A percentile compares a stretch with the other conserved stretches of the same genome.
Evolutionary conservation across 2,329 filamentous ascomycete species (phyloP).

Genomic region (Sclerotiophoma versabilis): DNA sequence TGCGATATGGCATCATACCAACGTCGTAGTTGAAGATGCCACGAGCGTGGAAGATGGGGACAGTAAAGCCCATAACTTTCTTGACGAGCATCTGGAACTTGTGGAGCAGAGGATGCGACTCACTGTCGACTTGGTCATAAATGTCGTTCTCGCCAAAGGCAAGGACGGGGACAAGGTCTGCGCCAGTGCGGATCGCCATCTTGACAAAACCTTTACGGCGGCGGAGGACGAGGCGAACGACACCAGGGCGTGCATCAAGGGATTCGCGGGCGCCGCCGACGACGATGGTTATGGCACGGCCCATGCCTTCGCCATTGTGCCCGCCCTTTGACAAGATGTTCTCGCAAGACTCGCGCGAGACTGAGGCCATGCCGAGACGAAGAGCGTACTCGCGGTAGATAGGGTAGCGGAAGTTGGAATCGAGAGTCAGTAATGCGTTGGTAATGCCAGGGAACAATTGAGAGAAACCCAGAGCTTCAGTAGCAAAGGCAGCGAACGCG

Average conservation of each 20-base stretch:
- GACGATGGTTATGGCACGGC: slow-evolving; percentile 95
- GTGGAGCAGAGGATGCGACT: slow-evolving; percentile 79
- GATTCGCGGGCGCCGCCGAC: slow-evolving; percentile 92
- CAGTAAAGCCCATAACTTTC: slow-evolving; percentile 86
- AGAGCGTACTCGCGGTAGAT: slow-evolving; percentile 95
- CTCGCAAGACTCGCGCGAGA: slow-evolving; percentile 90
- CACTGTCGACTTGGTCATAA: slow-evolving; percentile 85
- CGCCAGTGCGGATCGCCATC: slow-evolving; percentile 88
- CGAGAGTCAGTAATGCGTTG: slow-evolving; percentile 91
- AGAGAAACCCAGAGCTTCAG: slow-evolving; percentile 85
- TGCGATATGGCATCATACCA: slow-evolving; percentile 91
- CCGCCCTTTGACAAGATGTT: slow-evolving; percentile 85
- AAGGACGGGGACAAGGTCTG: slow-evolving; percentile 90
- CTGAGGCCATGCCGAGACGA: slow-evolving; percentile 83
- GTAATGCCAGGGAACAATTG: slow-evolving; percentile 93
- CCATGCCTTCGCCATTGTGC: slow-evolving; percentile 79
- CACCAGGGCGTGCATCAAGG: slow-evolving; percentile 82
- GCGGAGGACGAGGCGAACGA: slow-evolving; percentile 78
- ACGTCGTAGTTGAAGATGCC: slow-evolving; percentile 98
- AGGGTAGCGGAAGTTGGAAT: slow-evolving; percentile 92
- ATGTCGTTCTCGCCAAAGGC: slow-evolving; percentile 96
- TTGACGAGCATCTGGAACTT: slow-evolving; percentile 84
- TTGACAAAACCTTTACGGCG: slow-evolving; percentile 93
- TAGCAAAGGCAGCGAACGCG: slow-evolving; percentile 90
- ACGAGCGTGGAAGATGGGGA: slow-evolving; percentile 87